Evolutionary conservation across 768 basidiomycete genomes (phyloP).

Genomic region (Auriscalpium microsporum): DNA sequence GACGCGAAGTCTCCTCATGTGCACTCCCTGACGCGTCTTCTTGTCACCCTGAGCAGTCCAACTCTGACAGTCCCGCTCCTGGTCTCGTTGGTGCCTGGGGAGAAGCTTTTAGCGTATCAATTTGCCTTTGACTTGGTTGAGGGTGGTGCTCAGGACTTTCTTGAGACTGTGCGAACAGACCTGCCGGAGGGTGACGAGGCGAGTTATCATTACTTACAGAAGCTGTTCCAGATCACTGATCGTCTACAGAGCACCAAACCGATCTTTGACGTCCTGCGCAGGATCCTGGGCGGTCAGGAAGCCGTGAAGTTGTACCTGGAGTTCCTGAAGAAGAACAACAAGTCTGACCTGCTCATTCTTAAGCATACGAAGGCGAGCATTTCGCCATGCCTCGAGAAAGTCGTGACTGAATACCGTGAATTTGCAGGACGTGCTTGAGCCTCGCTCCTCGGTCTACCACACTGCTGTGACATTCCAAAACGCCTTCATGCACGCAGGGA

Average conservation of each 20-base stretch:
- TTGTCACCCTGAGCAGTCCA: slow-evolving; percentile 82
- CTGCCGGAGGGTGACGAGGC: slow-evolving; percentile 65
- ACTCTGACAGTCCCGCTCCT: slow-evolving; percentile 69
- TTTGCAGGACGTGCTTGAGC: slow-evolving; percentile 75
- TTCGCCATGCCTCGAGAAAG: slow-evolving; percentile 69
- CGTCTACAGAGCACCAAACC: slow-evolving; percentile 44
- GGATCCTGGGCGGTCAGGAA: slow-evolving; percentile 84
- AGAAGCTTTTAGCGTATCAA: slow-evolving; percentile 83
- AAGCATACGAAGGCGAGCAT: slow-evolving; percentile 78
- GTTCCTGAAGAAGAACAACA: slow-evolving; percentile 92
- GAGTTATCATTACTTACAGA: slow-evolving; percentile 15
- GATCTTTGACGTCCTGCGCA: slow-evolving; percentile 66
- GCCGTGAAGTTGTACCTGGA: slow-evolving; percentile 91
- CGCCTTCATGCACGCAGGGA: slow-evolving; percentile 97
- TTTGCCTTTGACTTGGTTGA: slow-evolving; percentile 94
- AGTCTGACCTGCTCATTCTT: slow-evolving; percentile 83
- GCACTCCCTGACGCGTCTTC: slow-evolving; percentile 76
- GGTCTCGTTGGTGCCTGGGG: slow-evolving; percentile 57
- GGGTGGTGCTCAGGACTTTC: slow-evolving; percentile 88
- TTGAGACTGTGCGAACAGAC: slow-evolving; percentile 63
- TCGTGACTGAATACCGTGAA: slow-evolving; percentile 26
- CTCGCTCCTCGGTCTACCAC: slow-evolving; percentile 95
- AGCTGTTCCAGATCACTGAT: not conserved
- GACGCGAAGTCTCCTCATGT: slow-evolving; percentile 71
- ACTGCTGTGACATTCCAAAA: slow-evolving; percentile 94